Evolutionary conservation across 176 grass and related monocot species (phyloP).

Genomic region (Zea mays): DNA sequence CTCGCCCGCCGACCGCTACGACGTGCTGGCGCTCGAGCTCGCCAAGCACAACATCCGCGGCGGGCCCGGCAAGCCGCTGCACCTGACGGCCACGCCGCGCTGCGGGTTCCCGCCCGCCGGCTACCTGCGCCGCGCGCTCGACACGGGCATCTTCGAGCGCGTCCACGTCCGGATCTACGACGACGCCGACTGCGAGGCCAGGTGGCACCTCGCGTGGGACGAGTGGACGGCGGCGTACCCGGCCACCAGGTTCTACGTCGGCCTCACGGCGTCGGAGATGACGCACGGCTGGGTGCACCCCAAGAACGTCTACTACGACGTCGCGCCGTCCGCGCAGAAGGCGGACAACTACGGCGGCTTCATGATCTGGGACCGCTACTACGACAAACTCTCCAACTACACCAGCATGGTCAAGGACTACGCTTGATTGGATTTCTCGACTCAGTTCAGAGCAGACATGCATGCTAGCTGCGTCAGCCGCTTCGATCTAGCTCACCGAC

Average conservation of each 20-base stretch:
- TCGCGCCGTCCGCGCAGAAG: slow-evolving; percentile 20
- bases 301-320: slow-evolving; percentile 25
- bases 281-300: slow-evolving; percentile 10
- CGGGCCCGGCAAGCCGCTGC: slow-evolving; percentile 26
- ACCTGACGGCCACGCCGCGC: slow-evolving; percentile 37
- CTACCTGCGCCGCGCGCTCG: neutral
- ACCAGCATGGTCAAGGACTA: neutral
- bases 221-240: slow-evolving; percentile 39
- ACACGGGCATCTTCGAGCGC: slow-evolving; percentile 35
- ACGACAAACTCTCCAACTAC: slow-evolving; percentile 15
- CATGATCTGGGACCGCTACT: slow-evolving; percentile 22
- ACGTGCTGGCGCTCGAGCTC: slow-evolving; percentile 33
- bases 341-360: slow-evolving; percentile 3
- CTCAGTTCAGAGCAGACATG: neutral
- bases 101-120: slow-evolving; percentile 19
- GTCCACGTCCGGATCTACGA: slow-evolving; percentile 38
- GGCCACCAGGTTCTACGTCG: slow-evolving; percentile 27
- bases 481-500: too few relatives aligned
- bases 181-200: neutral
- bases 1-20: neutral
- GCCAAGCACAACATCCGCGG: slow-evolving; percentile 36
- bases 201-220: slow-evolving; percentile 22
- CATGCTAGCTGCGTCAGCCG: neutral
- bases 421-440: neutral
- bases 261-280: slow-evolving; percentile 15